phyloP scores from a whole-genome alignment of 1,284 basidiomycete species.

The Cryptococcus floricola region DNA sequence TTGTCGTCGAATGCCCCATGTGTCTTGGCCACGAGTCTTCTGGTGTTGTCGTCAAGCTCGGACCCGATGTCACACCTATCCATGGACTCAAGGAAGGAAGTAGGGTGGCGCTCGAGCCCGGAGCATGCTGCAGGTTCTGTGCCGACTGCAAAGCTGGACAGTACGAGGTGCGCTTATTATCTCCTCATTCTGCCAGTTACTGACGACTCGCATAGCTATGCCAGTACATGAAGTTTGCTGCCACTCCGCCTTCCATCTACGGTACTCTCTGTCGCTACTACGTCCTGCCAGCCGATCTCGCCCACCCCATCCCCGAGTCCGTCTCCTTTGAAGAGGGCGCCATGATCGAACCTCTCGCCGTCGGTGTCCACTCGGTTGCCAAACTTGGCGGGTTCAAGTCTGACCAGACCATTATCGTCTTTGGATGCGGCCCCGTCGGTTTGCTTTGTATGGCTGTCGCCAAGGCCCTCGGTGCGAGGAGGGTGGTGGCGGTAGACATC shows the following conservation, averaged over 20 bases:
- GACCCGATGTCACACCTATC: slow-evolving; percentile 28
- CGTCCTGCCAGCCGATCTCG: slow-evolving; percentile 36
- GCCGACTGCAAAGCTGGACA: slow-evolving; percentile 58
- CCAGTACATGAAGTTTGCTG: slow-evolving; percentile 41
- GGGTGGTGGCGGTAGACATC: slow-evolving; percentile 80
- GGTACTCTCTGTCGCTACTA: slow-evolving; percentile 47
- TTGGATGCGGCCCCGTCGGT: slow-evolving; percentile 85
- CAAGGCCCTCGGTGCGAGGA: slow-evolving; percentile 76
- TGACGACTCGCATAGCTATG: slow-evolving; percentile 19
- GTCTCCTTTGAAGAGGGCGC: slow-evolving; percentile 52
- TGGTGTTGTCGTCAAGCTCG: slow-evolving; percentile 39
- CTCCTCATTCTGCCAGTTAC: not conserved
- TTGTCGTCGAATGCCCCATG: slow-evolving; percentile 48
- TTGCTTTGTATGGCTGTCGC: slow-evolving; percentile 91
- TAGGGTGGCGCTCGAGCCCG: slow-evolving; percentile 57
- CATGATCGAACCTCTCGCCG: slow-evolving; percentile 87
- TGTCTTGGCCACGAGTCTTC: slow-evolving; percentile 45
- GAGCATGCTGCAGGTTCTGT: slow-evolving; percentile 51
- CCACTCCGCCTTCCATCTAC: slow-evolving; percentile 44
- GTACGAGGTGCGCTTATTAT: slow-evolving; percentile 61
- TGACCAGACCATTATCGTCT: slow-evolving; percentile 70
- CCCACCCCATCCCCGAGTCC: slow-evolving; percentile 43
- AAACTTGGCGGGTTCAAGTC: slow-evolving; percentile 69
- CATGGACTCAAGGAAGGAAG: slow-evolving; percentile 45
- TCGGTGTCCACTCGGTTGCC: slow-evolving; percentile 82